Evolutionary conservation across 495 filamentous ascomycete genomes (phyloP), one percentile per base, ranked within the genome.

Genomic region (Massariosphaeria phaeospora): DNA sequence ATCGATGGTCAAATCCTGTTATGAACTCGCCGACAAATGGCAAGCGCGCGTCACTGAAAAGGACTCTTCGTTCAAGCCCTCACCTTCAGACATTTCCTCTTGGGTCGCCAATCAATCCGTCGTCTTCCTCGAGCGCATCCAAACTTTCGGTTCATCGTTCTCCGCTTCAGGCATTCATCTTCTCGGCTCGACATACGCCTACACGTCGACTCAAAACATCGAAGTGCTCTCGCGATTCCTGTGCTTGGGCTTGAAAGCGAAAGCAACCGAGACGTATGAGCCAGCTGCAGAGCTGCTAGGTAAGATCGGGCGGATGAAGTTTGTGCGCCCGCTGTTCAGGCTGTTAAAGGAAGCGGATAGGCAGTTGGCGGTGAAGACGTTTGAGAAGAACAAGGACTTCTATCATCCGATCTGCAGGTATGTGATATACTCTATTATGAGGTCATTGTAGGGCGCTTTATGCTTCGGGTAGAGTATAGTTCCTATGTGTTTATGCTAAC

Each of bases 291-390:
- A 88, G 44, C 74, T 95, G 13, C 73, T 96, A 31, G 85, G 88
- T 3, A 76, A 76, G 13, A 89, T 95, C 56, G 91, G 91, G 3
- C 79, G 93, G 44, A 96, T 98, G 91, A 98, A 98, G 77, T 96
- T 91, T 69, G 89, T 96, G 48, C 77, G 89, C 54, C 86, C 90
- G 45, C 69, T 98, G 68, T 83, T 81, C 73, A 79, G 83, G 57
- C 73, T 78, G 49, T 71, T 97, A 60, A 83, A 84, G 59, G 80
- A 81, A 61, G 76, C 84, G 1, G 84, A 95, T 72, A 74, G 79
- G 26, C 70, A 81, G 25, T 68, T 95, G 65, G 91, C 93, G 7
- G 59, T 89, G 35, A 75, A 79, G 67, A 95, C 91, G 0, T 96
- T 96, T 63, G 76, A 88, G 74, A 85, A 85, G 73, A 82, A 95